Conservation (phyloP, 345 rosid species). For the Citrus inodora region DNA sequence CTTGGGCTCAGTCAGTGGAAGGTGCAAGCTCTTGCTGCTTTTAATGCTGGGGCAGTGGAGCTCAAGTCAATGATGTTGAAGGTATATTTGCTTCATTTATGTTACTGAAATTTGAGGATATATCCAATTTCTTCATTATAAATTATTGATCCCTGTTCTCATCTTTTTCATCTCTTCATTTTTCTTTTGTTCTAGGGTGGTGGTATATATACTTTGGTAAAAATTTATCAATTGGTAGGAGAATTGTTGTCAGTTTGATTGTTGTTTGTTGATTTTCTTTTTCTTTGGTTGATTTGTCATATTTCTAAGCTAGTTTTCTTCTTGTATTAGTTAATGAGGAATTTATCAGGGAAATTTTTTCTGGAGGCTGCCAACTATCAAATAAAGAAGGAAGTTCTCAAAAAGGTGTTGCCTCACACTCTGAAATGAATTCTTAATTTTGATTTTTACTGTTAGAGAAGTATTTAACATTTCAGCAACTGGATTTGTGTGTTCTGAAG, state of each 20-base stretch:
- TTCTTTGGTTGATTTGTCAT: constrained; percentile 13
- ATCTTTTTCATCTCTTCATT: constrained; percentile 13
- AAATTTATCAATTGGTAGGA: constrained; percentile 73
- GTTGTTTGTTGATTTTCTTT: not conserved
- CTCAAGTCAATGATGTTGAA: constrained; percentile 69
- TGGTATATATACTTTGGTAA: constrained; percentile 68
- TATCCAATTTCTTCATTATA: constrained; percentile 5
- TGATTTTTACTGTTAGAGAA: too few relatives aligned
- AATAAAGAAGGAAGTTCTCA: constrained; percentile 68
- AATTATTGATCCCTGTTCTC: constrained; percentile 1
- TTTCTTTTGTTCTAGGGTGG: constrained; percentile 47
- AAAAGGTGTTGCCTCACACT: constrained; percentile 40
- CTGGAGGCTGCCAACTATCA: constrained; percentile 84
- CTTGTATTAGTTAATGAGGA: constrained; percentile 54
- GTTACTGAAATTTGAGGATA: not conserved
- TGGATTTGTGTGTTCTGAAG: not conserved
- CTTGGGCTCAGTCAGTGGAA: constrained; percentile 68
- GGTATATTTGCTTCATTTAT: constrained; percentile 32
- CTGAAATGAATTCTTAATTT: not conserved
- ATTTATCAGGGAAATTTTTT: constrained; percentile 56
- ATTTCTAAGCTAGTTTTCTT: constrained; percentile 6
- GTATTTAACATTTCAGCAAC: not conserved
- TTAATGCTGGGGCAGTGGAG: constrained; percentile 54
- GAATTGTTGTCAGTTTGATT: constrained; percentile 2
- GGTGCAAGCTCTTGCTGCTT: constrained; percentile 58